These are phyloP conservation scores for Typha latifolia DNA, from an alignment of 176 grass and related monocot species.

Conservation along the genomic window DNA sequence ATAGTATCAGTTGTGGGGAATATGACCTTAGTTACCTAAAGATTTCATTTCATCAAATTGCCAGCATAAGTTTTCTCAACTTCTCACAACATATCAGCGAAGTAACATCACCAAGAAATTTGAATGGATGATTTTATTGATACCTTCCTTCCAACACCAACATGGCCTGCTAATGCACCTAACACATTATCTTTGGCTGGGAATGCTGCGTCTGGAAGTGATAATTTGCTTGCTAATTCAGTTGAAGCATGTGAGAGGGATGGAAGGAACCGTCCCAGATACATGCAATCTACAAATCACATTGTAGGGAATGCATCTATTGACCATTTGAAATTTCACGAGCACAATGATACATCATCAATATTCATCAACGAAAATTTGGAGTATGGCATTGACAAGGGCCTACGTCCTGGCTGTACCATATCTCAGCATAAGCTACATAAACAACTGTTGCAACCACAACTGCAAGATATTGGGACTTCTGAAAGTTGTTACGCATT, in stretches of 20 bases:
- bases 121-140: constrained; percentile 15
- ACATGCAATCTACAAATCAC: not conserved
- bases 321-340: constrained; percentile 6
- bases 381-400: constrained; percentile 3
- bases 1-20: not conserved
- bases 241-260: not conserved
- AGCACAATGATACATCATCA: not conserved
- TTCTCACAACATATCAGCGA: not conserved
- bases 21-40: not conserved
- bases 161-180: constrained; percentile 1
- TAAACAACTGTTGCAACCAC: not conserved
- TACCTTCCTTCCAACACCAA: constrained; percentile 3
- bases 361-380: constrained; percentile 9
- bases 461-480: not conserved
- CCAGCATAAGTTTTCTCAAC: not conserved
- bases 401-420: constrained; percentile 5
- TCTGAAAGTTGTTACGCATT: not conserved
- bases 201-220: not conserved
- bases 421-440: constrained; percentile 1
- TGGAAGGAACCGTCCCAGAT: not conserved
- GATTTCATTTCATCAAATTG: not conserved
- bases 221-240: constrained; percentile 1
- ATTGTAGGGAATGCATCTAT: not conserved
- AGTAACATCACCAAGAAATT: not conserved
- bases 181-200: not conserved